Conservation (phyloP, 108 stramenopile genomes). For the Skeletonema tropicum region DNA sequence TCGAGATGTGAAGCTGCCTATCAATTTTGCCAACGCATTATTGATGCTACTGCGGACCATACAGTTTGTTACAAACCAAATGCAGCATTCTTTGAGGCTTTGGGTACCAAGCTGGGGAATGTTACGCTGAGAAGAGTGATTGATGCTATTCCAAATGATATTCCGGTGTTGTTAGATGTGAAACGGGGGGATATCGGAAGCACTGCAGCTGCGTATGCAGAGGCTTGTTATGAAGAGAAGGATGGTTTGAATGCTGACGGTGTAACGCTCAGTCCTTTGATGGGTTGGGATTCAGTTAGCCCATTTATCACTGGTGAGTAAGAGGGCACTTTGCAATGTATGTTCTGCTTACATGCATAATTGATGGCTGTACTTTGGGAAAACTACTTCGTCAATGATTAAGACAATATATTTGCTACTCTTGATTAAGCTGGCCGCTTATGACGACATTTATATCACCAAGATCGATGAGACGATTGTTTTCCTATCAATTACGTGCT, state of each 20-base stretch:
- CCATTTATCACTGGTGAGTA: constrained; percentile 91
- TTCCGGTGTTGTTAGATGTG: constrained; percentile 93
- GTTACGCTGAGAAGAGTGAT: constrained; percentile 80
- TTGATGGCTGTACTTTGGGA: constrained; percentile 1
- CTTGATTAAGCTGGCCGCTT: constrained; percentile 48
- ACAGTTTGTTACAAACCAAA: constrained; percentile 98
- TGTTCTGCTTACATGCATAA: neutral
- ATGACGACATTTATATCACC: constrained; percentile 51
- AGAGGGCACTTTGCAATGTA: neutral
- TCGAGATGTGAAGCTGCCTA: constrained; percentile 79
- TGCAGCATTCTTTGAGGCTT: constrained; percentile 97
- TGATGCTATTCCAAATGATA: constrained; percentile 60
- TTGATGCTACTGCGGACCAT: constrained; percentile 81
- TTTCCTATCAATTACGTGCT: neutral
- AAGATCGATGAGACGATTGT: constrained; percentile 49
- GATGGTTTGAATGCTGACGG: constrained; percentile 78
- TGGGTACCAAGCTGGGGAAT: constrained; percentile 79
- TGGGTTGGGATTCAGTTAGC: constrained; percentile 96
- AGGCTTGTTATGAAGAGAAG: constrained; percentile 80
- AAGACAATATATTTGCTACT: constrained; percentile 52
- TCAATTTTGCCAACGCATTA: constrained; percentile 90
- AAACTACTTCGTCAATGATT: constrained; percentile 40
- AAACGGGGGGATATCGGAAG: constrained; percentile 98
- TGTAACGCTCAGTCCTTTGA: constrained; percentile 94
- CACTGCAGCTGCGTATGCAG: constrained; percentile 95